Evolutionary conservation across 73 alveolate species (phyloP), one percentile per base, ranked within the genome.

Genomic region (Paramecium sonneborni): DNA sequence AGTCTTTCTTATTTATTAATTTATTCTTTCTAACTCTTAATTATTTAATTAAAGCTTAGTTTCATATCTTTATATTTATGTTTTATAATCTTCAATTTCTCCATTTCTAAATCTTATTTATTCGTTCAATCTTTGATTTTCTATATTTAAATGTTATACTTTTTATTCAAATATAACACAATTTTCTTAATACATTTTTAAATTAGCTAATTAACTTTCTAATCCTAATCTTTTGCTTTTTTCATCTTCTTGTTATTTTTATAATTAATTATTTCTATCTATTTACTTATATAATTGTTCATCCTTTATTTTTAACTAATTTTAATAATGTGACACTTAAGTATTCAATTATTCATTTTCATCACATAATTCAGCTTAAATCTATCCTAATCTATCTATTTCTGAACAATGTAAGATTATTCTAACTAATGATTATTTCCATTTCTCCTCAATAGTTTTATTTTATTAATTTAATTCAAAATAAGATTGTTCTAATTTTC

Each of bases 341-440:
- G 28, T 74, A 30, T 74, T 30, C 11, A 74, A 43, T 37, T 74
- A 74, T 43, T 74, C 87, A 74, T 74, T 74, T 38, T 74, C 87
- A 15, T 74, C 87, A 18, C 39, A n/a, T 74, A 74, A 30, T 2
- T 74, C 87, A 35, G 4, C 2, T 74, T 74, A 74, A 2, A 74
- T 74, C 6, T 35, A 14, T n/a, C 68, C 34, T 15, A 74, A 74
- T 74, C 87, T 74, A n/a, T 74, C 87, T 14, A 74, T 35, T 74
- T 74, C 87, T 30, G 87, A 28, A 74, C 87, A 74, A 74, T 74
- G 87, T 35, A 74, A 38, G 1, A 74, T 74, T 12, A 74, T 74
- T 74, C 87, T 74, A 28, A 74, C 10, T 35, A 32, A 38, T 21
- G 62, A 74, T 74, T 74, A 35, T 38, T 74, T 74, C 56, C 32